A percentile compares a stretch with the other conserved stretches of the same genome.
Evolutionary conservation across 1,284 basidiomycete genomes (phyloP).

Genomic region (Athelia sp.): DNA sequence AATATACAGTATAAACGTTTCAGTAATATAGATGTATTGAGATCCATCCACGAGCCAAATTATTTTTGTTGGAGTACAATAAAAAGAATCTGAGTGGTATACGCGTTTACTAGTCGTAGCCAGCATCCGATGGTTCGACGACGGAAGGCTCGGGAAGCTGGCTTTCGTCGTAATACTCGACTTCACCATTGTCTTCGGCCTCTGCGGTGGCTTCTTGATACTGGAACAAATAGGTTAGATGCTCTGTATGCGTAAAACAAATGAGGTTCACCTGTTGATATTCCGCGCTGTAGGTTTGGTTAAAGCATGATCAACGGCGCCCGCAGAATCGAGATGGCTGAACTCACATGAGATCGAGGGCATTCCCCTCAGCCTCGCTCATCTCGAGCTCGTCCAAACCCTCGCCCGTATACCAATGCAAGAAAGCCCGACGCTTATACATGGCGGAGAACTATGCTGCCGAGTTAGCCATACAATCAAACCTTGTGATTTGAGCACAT

Average conservation of each 20-base stretch:
- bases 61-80: too few relatives aligned
- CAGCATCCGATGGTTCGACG: neutral
- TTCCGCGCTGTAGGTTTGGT: constrained; percentile 53
- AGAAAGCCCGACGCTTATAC: constrained; percentile 82
- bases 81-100: too few relatives aligned
- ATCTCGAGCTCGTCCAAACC: constrained; percentile 95
- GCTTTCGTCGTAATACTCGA: constrained; percentile 21
- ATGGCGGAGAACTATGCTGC: constrained; percentile 73
- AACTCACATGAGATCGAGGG: constrained; percentile 74
- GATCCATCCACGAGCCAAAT: too few relatives aligned
- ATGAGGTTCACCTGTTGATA: constrained; percentile 61
- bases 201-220: constrained; percentile 59
- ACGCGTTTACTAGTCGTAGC: too few relatives aligned
- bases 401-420: constrained; percentile 90
- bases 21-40: too few relatives aligned
- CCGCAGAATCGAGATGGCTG: constrained; percentile 2
- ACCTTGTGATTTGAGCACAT: neutral
- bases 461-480: constrained; percentile 13
- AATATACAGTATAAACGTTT: too few relatives aligned
- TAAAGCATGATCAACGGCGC: constrained; percentile 8
- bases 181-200: constrained; percentile 33
- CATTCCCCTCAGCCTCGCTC: constrained; percentile 83
- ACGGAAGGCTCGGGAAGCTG: neutral
- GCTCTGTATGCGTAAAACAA: neutral
- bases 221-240: constrained; percentile 26